Percentiles rank a stretch among this genome's conserved stretches.
Conservation (phyloP, 441 rosid genomes). For the Erodium trifolium region DNA sequence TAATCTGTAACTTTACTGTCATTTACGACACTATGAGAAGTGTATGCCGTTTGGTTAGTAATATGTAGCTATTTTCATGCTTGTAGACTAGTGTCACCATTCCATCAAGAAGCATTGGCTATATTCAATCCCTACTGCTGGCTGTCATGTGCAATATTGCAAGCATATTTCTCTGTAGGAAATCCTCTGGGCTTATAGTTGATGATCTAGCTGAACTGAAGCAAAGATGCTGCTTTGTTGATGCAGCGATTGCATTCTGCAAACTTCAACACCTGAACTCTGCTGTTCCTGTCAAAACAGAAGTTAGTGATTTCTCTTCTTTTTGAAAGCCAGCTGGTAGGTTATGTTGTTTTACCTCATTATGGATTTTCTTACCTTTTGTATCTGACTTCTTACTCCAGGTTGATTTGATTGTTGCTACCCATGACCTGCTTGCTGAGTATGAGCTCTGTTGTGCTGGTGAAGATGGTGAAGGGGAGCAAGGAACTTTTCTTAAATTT, state of each 20-base stretch:
- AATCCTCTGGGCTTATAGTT: constrained; percentile 36
- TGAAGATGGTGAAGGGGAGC: constrained; percentile 71
- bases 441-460: constrained; percentile 94
- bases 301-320: constrained; percentile 41
- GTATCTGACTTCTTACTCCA: constrained; percentile 23
- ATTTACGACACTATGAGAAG: neutral
- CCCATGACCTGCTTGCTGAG: constrained; percentile 89
- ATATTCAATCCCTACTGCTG: constrained; percentile 71
- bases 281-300: constrained; percentile 53
- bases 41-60: constrained; percentile 8
- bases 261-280: constrained; percentile 84
- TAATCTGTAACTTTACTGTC: neutral
- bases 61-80: constrained; percentile 24
- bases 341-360: constrained; percentile 12
- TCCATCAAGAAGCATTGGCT: constrained; percentile 41
- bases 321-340: neutral
- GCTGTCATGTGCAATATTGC: constrained; percentile 72
- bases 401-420: constrained; percentile 87
- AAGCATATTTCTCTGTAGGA: constrained; percentile 53
- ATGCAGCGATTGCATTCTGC: constrained; percentile 86
- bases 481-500: constrained; percentile 87
- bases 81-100: constrained; percentile 47
- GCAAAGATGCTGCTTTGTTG: constrained; percentile 61
- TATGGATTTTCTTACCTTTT: constrained; percentile 8
- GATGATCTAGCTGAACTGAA: constrained; percentile 58